A percentile compares a stretch with the other conserved stretches of the same genome.
These are phyloP conservation scores for Globisporangium acanthophoron DNA, from an alignment of 352 stramenopile genomes.

Conservation along the genomic window DNA sequence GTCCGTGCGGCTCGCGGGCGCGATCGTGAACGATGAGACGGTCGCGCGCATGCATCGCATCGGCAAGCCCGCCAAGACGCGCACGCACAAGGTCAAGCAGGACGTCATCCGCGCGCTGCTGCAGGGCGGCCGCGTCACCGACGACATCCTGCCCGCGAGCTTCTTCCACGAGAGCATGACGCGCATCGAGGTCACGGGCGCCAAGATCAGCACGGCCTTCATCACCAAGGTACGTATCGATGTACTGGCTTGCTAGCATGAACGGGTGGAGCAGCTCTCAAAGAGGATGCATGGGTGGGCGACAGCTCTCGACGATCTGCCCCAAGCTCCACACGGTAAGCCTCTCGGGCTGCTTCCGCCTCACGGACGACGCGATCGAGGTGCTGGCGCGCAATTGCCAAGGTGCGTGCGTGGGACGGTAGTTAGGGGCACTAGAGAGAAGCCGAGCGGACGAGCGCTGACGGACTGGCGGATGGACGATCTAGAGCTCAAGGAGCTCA, in stretches of 20 bases:
- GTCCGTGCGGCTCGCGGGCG: slow-evolving; percentile 46
- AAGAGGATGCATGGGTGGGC: background rate
- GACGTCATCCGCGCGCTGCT: slow-evolving; percentile 79
- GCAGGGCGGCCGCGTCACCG: slow-evolving; percentile 59
- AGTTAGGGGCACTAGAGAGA: background rate
- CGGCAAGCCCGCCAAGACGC: slow-evolving; percentile 62
- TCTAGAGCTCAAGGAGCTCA: slow-evolving; percentile 83
- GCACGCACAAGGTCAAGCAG: slow-evolving; percentile 84
- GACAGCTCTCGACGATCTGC: slow-evolving; percentile 65
- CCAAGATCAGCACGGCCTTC: slow-evolving; percentile 79
- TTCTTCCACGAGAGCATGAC: slow-evolving; percentile 88
- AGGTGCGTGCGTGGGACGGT: slow-evolving; percentile 24
- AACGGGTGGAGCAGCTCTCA: too few relatives aligned
- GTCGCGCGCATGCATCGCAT: slow-evolving; percentile 70
- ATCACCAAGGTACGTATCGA: slow-evolving; percentile 42
- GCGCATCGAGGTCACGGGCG: slow-evolving; percentile 77
- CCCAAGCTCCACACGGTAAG: slow-evolving; percentile 84
- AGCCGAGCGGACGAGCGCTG: background rate
- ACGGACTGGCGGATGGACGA: background rate
- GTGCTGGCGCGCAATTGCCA: slow-evolving; percentile 74
- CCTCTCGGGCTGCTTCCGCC: slow-evolving; percentile 83
- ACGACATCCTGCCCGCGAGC: slow-evolving; percentile 73
- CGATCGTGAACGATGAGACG: slow-evolving; percentile 70
- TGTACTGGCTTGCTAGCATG: background rate
- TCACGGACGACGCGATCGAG: slow-evolving; percentile 84